These are phyloP conservation scores for Xylaria curta DNA, from an alignment of 495 filamentous ascomycete genomes.

Conservation along the genomic window DNA sequence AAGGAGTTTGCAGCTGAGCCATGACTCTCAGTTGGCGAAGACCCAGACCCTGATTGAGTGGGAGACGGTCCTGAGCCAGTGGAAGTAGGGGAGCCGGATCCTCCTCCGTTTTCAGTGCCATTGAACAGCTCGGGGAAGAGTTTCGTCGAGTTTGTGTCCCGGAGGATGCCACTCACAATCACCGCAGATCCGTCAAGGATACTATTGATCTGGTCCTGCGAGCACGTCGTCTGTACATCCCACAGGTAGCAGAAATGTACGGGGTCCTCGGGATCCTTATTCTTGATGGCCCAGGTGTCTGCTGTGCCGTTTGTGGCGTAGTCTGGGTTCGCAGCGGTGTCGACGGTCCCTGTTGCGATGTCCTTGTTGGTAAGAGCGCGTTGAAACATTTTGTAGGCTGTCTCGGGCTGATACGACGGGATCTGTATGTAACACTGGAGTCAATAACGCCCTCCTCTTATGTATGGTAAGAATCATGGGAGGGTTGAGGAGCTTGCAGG, in stretches of 20 bases:
- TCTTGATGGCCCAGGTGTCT: constrained; percentile 59
- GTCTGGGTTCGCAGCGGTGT: constrained; percentile 50
- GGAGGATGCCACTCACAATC: constrained; percentile 57
- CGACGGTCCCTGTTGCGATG: constrained; percentile 66
- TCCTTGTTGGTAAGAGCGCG: constrained; percentile 63
- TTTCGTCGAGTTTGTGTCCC: constrained; percentile 50
- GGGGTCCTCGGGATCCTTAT: constrained; percentile 49
- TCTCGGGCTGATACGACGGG: constrained; percentile 72
- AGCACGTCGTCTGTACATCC: constrained; percentile 58
- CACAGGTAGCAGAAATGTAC: constrained; percentile 65
- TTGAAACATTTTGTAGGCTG: constrained; percentile 65
- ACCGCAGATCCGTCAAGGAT: constrained; percentile 52
- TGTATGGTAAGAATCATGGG: too few species aligned
- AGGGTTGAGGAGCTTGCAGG: too few species aligned
- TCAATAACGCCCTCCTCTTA: too few species aligned
- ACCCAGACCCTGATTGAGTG: constrained; percentile 39
- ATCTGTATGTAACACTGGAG: constrained; percentile 38
- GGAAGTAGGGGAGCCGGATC: constrained; percentile 33
- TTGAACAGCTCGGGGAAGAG: constrained; percentile 42
- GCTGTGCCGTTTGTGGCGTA: constrained; percentile 59
- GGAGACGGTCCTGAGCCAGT: constrained; percentile 34
- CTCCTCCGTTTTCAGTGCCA: constrained; percentile 30
- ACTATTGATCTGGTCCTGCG: constrained; percentile 52
- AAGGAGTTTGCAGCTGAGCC: constrained; percentile 24
- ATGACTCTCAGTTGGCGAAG: constrained; percentile 18